Conservation (phyloP, 257 asterid genomes). For the Anisodus acutangulus region DNA sequence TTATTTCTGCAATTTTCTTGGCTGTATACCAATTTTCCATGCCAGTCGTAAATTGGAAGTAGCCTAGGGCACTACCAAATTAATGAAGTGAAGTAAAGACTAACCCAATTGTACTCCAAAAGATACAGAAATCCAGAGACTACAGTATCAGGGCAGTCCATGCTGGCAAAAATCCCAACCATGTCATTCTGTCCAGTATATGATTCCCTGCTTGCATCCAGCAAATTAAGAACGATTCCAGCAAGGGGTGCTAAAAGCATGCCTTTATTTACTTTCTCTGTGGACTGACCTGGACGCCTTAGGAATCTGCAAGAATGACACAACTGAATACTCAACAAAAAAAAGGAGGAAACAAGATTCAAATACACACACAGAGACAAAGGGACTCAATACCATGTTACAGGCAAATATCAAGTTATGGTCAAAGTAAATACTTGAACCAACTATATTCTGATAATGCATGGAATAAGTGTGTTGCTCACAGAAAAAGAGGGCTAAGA, state of each 20-base stretch:
- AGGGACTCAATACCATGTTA: background rate
- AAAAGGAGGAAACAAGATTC: slow-evolving; percentile 18
- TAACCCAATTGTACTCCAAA: slow-evolving; percentile 80
- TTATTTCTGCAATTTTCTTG: background rate
- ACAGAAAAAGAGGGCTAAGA: slow-evolving; percentile 7
- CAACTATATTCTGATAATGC: slow-evolving; percentile 25
- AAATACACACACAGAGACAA: background rate
- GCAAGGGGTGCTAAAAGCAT: slow-evolving; percentile 92
- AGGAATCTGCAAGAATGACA: slow-evolving; percentile 53
- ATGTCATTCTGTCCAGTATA: slow-evolving; percentile 58
- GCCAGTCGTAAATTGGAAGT: background rate
- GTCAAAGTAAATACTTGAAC: slow-evolving; percentile 19
- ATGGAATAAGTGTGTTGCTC: background rate
- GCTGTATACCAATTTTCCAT: background rate
- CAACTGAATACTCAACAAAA: slow-evolving; percentile 24
- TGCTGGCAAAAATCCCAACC: slow-evolving; percentile 71
- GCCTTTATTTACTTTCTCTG: slow-evolving; percentile 77
- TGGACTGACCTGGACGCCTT: slow-evolving; percentile 75
- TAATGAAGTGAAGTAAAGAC: slow-evolving; percentile 35
- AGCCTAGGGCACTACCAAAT: slow-evolving; percentile 21
- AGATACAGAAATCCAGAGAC: slow-evolving; percentile 75
- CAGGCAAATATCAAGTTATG: slow-evolving; percentile 15
- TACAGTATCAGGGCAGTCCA: slow-evolving; percentile 84
- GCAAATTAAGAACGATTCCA: slow-evolving; percentile 77
- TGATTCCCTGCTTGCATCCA: slow-evolving; percentile 59